phyloP scores from a whole-genome alignment of 768 basidiomycete genomes.

The Dioszegia hungarica region DNA sequence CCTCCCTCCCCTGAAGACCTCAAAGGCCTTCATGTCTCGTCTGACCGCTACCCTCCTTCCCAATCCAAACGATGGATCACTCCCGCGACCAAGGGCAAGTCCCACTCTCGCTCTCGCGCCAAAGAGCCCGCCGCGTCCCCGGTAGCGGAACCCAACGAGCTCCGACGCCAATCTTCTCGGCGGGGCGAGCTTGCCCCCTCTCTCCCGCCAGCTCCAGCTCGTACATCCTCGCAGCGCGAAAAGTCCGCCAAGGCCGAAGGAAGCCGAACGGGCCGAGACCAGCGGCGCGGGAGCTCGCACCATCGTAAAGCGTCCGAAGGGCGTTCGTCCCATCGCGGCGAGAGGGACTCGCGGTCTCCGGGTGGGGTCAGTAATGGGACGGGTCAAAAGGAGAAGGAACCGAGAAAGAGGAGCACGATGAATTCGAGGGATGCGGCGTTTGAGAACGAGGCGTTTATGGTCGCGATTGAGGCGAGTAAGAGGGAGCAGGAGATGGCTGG shows the following conservation, averaged over 20 bases:
- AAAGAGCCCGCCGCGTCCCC: constrained; percentile 22
- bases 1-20: constrained; percentile 39
- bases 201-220: neutral
- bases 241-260: constrained; percentile 11
- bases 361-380: no score
- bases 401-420: constrained; percentile 93
- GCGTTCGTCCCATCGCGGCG: neutral
- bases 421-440: constrained; percentile 88
- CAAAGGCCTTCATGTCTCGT: constrained; percentile 21
- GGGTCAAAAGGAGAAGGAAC: constrained; percentile 19
- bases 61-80: constrained; percentile 43
- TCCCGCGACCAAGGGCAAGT: constrained; percentile 18
- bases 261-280: neutral
- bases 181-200: neutral
- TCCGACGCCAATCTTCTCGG: neutral
- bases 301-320: neutral
- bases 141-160: neutral
- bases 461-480: constrained; percentile 39
- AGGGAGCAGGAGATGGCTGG: constrained; percentile 50
- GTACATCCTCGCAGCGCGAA: neutral
- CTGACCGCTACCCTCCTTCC: constrained; percentile 35
- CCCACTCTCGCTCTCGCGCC: constrained; percentile 5
- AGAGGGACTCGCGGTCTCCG: no score
- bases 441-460: constrained; percentile 67
- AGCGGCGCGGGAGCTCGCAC: neutral